phyloP scores from a whole-genome alignment of 257 asterid species.

The Knoxia roxburghii region DNA sequence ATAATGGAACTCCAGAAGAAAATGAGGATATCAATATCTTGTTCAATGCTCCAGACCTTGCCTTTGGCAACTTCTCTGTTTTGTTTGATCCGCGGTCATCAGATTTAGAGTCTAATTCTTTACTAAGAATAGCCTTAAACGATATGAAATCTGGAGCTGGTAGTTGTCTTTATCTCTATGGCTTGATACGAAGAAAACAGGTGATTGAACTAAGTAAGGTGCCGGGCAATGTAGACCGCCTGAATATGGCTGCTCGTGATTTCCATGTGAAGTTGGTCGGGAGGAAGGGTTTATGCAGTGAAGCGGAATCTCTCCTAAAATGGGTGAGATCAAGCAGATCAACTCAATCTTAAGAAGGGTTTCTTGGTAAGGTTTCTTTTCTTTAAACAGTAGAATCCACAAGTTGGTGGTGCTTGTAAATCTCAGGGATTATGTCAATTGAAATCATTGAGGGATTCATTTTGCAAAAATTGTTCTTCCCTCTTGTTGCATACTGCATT shows the following conservation, averaged over 20 bases:
- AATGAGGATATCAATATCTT: slow-evolving; percentile 37
- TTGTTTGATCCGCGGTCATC: slow-evolving; percentile 51
- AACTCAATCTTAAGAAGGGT: neutral
- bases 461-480: too few species aligned
- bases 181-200: slow-evolving; percentile 50
- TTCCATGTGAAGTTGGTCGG: slow-evolving; percentile 59
- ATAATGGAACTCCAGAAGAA: slow-evolving; percentile 22
- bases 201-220: slow-evolving; percentile 51
- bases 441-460: neutral
- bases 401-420: neutral
- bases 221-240: slow-evolving; percentile 62
- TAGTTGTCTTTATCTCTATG: slow-evolving; percentile 42
- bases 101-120: slow-evolving; percentile 46
- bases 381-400: neutral
- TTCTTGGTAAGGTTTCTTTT: neutral
- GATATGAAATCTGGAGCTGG: slow-evolving; percentile 30
- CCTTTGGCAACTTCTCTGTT: slow-evolving; percentile 59
- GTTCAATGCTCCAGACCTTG: slow-evolving; percentile 62
- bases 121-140: slow-evolving; percentile 50
- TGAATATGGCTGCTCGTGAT: slow-evolving; percentile 42
- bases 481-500: neutral
- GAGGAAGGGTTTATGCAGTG: slow-evolving; percentile 38
- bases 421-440: neutral
- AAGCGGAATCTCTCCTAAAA: slow-evolving; percentile 55
- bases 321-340: slow-evolving; percentile 40